Evolutionary conservation across 257 asterid species (phyloP), one percentile per base, ranked within the genome.

Genomic region (Solanum okadae): DNA sequence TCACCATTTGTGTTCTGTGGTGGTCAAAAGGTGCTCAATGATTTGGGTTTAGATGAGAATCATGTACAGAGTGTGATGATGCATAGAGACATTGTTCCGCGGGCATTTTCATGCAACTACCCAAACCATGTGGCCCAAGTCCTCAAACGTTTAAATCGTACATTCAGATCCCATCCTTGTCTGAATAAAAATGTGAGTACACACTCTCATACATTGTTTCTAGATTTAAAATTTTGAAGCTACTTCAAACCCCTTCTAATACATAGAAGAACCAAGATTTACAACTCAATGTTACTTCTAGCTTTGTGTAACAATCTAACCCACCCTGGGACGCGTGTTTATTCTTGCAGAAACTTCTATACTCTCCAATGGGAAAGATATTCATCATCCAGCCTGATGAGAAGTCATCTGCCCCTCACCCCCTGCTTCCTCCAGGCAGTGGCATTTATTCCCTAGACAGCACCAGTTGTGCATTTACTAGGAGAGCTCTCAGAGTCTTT

Each of bases 51-150:
- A 86, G 95, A 95, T 61, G 96, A 96, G 89, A 89, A 87, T 70
- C 98, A 94, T 67, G 95, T 95, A 85, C 98, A 90, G 31, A 91
- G 95, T 87, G 98, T 96, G 91, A 93, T 95, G 92, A 93, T 96
- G 96, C 99, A 96, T 72, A 92, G 98, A 89, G 99, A 96, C 78
- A 95, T 96, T 59, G 98, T 96, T 86, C 98, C 99, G 4, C 92
- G 98, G 90, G 98, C 98, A 25, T 96, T 96, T 93, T 96, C 99
- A 11, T 95, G 99, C 93, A 92, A 82, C 82, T 95, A 96, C 82
- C 98, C 99, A 10, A 89, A 90, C 89, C 94, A 94, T n/a, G 94
- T 92, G 7, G 98, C 94, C 13, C 95, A 92, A 76, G 84, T 95
- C 83, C 98, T 95, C 89, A 94, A 93, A 92, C 98, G 98, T 81